Percentiles rank a stretch among this genome's conserved stretches.
Evolutionary conservation across 805 yeast genomes (phyloP).

Genomic region (Lachancea mirantina): DNA sequence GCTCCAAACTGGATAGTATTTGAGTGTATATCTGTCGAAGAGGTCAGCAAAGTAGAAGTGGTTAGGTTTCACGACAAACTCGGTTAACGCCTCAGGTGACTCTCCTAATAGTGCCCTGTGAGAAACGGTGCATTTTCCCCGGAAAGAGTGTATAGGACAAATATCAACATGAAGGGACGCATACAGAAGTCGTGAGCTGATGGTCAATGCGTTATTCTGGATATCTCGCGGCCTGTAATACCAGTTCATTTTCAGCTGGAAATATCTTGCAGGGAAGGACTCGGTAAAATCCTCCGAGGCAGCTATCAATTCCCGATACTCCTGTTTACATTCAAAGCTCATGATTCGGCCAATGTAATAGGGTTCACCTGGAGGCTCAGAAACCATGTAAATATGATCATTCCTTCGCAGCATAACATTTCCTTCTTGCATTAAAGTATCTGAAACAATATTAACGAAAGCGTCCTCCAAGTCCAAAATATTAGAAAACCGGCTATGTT

Average conservation of each 20-base stretch:
- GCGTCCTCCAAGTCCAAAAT: constrained; percentile 36
- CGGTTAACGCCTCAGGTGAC: constrained; percentile 15
- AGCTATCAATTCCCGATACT: constrained; percentile 14
- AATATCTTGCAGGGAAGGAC: constrained; percentile 44
- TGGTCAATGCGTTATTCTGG: constrained; percentile 39
- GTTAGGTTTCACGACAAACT: constrained; percentile 52
- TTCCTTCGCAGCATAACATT: constrained; percentile 22
- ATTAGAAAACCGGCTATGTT: constrained; percentile 31
- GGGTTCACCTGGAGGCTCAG: constrained; percentile 94
- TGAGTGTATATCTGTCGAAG: constrained; percentile 79
- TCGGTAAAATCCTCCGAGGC: constrained; percentile 11
- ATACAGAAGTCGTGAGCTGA: constrained; percentile 67
- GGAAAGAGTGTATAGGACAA: constrained; percentile 65
- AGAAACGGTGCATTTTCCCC: constrained; percentile 69
- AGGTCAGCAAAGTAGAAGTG: constrained; percentile 78
- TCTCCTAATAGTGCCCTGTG: constrained; percentile 53
- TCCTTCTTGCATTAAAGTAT: constrained; percentile 18
- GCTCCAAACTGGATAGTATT: constrained; percentile 70
- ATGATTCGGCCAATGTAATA: constrained; percentile 80
- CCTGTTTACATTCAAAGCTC: constrained; percentile 47
- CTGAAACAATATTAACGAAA: constrained; percentile 24
- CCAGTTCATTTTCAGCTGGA: constrained; percentile 75
- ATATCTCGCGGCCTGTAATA: constrained; percentile 84
- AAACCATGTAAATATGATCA: constrained; percentile 73
- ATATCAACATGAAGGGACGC: constrained; percentile 83